These are phyloP conservation scores for Haplosporangium sp. DNA, from an alignment of 371 early-diverging fungal species.

Conservation along the genomic window DNA sequence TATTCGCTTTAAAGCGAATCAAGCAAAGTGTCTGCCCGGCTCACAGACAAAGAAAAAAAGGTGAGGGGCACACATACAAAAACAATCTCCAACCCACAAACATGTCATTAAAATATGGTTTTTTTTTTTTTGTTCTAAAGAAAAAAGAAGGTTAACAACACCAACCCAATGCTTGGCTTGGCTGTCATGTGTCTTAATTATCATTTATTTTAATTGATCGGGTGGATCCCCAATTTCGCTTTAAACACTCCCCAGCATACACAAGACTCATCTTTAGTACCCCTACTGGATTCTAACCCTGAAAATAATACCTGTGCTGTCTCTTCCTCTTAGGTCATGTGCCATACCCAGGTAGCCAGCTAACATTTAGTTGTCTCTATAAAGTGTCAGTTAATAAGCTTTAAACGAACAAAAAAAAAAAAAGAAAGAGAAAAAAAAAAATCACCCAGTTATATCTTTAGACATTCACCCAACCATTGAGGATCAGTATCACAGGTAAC, in stretches of 20 bases:
- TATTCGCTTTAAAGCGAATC: slow-evolving; percentile 17
- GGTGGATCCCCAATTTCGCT: neutral
- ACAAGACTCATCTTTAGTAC: neutral
- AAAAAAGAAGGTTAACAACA: slow-evolving; percentile 1
- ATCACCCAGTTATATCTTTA: too few species aligned
- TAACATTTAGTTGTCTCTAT: neutral
- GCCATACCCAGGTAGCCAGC: neutral
- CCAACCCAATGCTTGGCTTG: neutral
- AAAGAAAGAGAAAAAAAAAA: too few species aligned
- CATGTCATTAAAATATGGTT: neutral
- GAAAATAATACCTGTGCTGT: neutral
- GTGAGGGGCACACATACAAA: slow-evolving; percentile 1
- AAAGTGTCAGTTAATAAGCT: neutral
- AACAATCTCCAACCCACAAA: neutral
- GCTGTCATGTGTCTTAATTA: neutral
- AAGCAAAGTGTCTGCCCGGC: slow-evolving; percentile 7
- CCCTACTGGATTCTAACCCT: neutral
- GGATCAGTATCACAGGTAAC: too few species aligned
- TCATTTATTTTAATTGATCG: neutral
- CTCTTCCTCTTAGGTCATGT: neutral
- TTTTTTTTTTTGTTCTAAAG: neutral
- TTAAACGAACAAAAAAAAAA: too few species aligned
- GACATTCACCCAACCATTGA: too few species aligned
- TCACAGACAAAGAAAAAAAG: neutral
- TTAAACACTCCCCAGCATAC: too few species aligned